Percentiles rank a stretch among this genome's conserved stretches.
Evolutionary conservation across 805 yeast genomes (phyloP).

Genomic region (Starmerella sp.): DNA sequence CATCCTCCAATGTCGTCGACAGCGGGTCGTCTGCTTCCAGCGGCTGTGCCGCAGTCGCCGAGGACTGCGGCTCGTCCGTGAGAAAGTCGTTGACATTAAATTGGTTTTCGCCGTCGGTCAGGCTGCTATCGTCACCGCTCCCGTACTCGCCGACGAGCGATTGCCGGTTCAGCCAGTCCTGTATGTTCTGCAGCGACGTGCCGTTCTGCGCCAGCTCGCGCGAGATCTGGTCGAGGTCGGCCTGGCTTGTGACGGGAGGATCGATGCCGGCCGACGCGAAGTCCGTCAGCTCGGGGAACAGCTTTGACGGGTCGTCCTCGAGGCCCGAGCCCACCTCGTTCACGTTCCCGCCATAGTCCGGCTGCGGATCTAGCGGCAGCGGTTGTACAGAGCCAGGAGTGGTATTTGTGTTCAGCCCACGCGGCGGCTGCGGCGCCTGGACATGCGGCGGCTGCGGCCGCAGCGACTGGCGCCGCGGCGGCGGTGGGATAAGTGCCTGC

Average conservation of each 20-base stretch:
- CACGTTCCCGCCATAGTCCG: conserved; percentile 1
- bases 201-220: conserved; percentile 14
- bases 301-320: conserved; percentile 13
- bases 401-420: background rate
- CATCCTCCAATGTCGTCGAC: background rate
- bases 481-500: conserved; percentile 3
- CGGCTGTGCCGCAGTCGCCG: background rate
- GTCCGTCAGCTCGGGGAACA: conserved; percentile 20
- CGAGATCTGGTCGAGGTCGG: conserved; percentile 16
- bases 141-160: conserved; percentile 6
- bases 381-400: conserved; percentile 1
- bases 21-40: background rate
- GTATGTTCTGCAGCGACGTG: conserved; percentile 15
- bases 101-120: conserved; percentile 8
- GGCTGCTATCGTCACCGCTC: background rate
- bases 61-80: conserved; percentile 6
- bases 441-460: background rate
- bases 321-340: background rate
- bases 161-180: conserved; percentile 16
- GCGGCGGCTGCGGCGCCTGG: background rate
- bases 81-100: conserved; percentile 24
- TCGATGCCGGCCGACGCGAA: background rate
- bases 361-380: background rate
- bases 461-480: background rate
- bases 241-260: conserved; percentile 13